These are phyloP conservation scores for Acanthochlamys bracteata DNA, from an alignment of 106 monocot species.

Conservation along the genomic window DNA sequence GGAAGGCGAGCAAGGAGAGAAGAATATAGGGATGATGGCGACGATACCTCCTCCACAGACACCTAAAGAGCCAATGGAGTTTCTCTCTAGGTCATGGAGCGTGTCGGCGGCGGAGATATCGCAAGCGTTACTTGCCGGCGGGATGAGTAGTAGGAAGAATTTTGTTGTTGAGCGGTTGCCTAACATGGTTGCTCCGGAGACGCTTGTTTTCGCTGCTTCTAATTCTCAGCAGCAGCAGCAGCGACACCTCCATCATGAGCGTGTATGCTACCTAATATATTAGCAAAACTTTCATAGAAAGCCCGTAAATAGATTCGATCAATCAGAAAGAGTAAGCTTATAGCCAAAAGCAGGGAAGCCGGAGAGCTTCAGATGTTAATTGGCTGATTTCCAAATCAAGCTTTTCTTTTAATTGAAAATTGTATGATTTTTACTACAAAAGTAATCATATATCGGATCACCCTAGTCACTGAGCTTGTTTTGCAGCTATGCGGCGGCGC, in stretches of 20 bases:
- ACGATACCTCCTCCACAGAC: conserved; percentile 58
- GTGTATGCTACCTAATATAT: conserved; percentile 11
- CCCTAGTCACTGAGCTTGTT: not conserved
- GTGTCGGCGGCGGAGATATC: conserved; percentile 82
- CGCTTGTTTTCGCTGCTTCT: conserved; percentile 14
- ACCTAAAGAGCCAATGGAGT: conserved; percentile 83
- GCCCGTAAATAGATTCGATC: too few relatives aligned
- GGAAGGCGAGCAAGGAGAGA: conserved; percentile 5
- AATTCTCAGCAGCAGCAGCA: not conserved
- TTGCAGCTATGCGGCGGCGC: not conserved
- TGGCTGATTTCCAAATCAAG: too few relatives aligned
- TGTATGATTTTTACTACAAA: too few relatives aligned
- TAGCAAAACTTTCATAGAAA: too few relatives aligned
- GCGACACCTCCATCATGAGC: not conserved
- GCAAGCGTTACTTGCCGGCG: conserved; percentile 40
- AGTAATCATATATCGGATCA: too few relatives aligned
- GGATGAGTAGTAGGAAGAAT: conserved; percentile 32
- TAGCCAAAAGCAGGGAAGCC: too few relatives aligned
- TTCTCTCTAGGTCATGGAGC: conserved; percentile 80
- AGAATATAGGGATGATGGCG: conserved; percentile 10
- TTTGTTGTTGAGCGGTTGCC: conserved; percentile 38
- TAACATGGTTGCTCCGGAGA: conserved; percentile 36
- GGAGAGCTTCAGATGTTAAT: too few relatives aligned
- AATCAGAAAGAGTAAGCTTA: too few relatives aligned
- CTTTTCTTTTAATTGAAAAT: too few relatives aligned